These are phyloP conservation scores for Melanogaster broomeanus DNA, from an alignment of 768 basidiomycete species.

Conservation along the genomic window DNA sequence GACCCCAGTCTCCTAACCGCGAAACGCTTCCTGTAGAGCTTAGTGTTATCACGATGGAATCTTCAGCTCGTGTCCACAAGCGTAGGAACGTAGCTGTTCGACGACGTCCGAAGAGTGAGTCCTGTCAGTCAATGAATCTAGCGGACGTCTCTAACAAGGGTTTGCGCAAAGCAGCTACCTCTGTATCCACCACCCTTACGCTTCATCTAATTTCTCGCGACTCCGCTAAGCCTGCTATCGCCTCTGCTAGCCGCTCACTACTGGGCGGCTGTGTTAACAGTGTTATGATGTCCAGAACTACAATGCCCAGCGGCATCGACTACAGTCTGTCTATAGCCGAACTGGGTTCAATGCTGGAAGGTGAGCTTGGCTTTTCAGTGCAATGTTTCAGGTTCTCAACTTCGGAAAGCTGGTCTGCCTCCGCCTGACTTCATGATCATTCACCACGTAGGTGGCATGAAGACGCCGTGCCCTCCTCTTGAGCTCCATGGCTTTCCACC, in stretches of 20 bases:
- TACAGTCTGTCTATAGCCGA: constrained; percentile 45
- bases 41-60: constrained; percentile 19
- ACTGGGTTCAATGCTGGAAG: constrained; percentile 58
- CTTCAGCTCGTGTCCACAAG: constrained; percentile 14
- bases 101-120: constrained; percentile 24
- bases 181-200: constrained; percentile 34
- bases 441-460: constrained; percentile 51
- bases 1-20: constrained; percentile 57
- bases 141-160: constrained; percentile 10
- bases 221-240: constrained; percentile 68
- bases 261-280: constrained; percentile 26
- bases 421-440: constrained; percentile 80
- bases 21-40: constrained; percentile 9
- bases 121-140: background rate
- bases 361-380: constrained; percentile 36
- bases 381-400: constrained; percentile 11
- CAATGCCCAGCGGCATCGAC: background rate
- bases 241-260: constrained; percentile 51
- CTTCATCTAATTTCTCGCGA: constrained; percentile 58
- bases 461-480: constrained; percentile 43
- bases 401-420: constrained; percentile 55
- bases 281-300: background rate
- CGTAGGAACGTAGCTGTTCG: constrained; percentile 29
- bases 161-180: constrained; percentile 10
- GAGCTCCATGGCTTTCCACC: constrained; percentile 81